Percentiles rank a stretch among this genome's conserved stretches.
Conservation (phyloP, 352 stramenopile species). For the Pythium rishiriense region DNA sequence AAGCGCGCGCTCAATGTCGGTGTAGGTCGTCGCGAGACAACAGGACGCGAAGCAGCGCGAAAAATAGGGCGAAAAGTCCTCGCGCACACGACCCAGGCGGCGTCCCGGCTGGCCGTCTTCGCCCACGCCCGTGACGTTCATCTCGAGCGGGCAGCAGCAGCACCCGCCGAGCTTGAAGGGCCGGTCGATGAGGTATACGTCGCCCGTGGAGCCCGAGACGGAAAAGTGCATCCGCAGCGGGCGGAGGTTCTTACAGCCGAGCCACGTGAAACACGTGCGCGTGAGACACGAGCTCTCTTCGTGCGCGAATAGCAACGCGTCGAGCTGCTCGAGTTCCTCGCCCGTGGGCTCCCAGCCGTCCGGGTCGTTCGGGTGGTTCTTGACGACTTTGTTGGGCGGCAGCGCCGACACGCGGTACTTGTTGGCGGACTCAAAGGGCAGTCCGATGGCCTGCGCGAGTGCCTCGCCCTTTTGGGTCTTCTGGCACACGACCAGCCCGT, state of each 20-base stretch:
- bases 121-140: conserved; percentile 36
- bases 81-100: conserved; percentile 46
- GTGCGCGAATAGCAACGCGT: conserved; percentile 47
- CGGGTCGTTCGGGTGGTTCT: conserved; percentile 42
- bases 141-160: conserved; percentile 46
- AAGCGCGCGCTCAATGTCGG: conserved; percentile 53
- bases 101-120: conserved; percentile 14
- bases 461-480: conserved; percentile 48
- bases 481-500: conserved; percentile 55
- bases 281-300: conserved; percentile 42
- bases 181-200: conserved; percentile 52
- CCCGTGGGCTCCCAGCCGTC: conserved; percentile 46
- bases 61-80: conserved; percentile 61
- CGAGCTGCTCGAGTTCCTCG: conserved; percentile 48
- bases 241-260: conserved; percentile 42
- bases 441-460: conserved; percentile 46
- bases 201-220: conserved; percentile 36
- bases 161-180: conserved; percentile 37
- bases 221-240: conserved; percentile 50
- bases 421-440: conserved; percentile 62
- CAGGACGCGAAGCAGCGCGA: conserved; percentile 38
- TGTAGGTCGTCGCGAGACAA: conserved; percentile 65
- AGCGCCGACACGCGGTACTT: conserved; percentile 56
- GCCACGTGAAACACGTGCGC: conserved; percentile 34
- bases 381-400: conserved; percentile 49